A percentile compares a stretch with the other conserved stretches of the same genome.
phyloP scores from a whole-genome alignment of 441 rosid species.

The Gossypium aridum region DNA sequence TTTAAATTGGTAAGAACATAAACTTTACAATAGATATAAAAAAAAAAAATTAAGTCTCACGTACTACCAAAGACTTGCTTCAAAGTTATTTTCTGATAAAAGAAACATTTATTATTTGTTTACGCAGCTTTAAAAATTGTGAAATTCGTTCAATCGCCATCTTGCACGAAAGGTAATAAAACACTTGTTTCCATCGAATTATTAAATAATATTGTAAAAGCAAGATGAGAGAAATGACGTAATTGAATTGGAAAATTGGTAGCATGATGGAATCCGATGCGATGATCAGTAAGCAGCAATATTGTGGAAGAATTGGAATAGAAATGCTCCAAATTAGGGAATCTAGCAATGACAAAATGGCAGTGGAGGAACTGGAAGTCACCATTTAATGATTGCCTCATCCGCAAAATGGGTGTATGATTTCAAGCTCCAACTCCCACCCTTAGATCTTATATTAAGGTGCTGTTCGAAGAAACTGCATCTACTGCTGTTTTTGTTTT shows the following conservation, averaged over 20 bases:
- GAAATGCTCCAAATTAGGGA: neutral
- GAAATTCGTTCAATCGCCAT: conserved; percentile 53
- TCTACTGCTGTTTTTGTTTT: neutral
- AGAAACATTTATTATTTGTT: neutral
- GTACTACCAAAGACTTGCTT: too few relatives aligned
- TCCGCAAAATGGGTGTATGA: neutral
- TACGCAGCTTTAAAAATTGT: conserved; percentile 56
- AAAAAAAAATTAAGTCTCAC: too few relatives aligned
- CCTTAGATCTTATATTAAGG: neutral
- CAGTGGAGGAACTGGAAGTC: conserved; percentile 2
- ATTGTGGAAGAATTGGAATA: conserved; percentile 8
- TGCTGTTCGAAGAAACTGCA: neutral
- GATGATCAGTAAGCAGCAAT: neutral
- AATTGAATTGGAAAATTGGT: neutral
- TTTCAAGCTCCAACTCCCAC: neutral
- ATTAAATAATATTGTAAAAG: neutral
- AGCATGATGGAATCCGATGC: conserved; percentile 13
- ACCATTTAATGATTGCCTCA: neutral
- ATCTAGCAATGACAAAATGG: conserved; percentile 5
- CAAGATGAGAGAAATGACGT: neutral
- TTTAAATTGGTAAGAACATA: too few relatives aligned
- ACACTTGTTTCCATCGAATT: neutral
- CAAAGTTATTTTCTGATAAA: neutral
- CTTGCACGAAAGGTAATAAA: conserved; percentile 18
- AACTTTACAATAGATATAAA: too few relatives aligned